A percentile compares a stretch with the other conserved stretches of the same genome.
phyloP scores from a whole-genome alignment of 352 stramenopile species.

The Phytophthora citricola region DNA sequence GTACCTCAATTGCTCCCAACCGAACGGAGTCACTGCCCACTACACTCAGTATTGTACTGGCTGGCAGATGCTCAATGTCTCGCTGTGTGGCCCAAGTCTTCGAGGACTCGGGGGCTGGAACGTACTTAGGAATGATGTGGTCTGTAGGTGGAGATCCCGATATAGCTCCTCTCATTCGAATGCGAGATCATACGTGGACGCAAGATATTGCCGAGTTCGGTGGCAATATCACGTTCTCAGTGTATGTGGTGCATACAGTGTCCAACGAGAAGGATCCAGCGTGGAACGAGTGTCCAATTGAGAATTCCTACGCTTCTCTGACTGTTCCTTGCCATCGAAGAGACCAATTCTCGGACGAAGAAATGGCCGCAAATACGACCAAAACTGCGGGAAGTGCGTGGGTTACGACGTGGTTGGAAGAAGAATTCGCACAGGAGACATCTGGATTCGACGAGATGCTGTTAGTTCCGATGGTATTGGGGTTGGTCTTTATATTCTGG shows the following conservation, averaged over 20 bases:
- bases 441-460: neutral
- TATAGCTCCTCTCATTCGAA: neutral
- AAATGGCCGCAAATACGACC: neutral
- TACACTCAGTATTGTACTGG: neutral
- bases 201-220: neutral
- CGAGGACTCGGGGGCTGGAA: neutral
- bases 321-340: neutral
- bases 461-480: neutral
- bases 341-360: neutral
- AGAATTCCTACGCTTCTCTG: neutral
- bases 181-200: neutral
- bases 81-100: neutral
- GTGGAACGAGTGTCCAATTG: neutral
- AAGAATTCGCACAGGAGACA: neutral
- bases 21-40: neutral
- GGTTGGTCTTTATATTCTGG: neutral
- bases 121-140: neutral
- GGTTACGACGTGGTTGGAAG: neutral
- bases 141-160: neutral
- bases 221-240: neutral
- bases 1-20: neutral
- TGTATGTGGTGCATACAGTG: neutral
- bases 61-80: neutral
- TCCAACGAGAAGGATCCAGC: neutral
- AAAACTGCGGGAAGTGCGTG: neutral